phyloP scores from a whole-genome alignment of 129 eudicot species.

The Artemisia annua region DNA sequence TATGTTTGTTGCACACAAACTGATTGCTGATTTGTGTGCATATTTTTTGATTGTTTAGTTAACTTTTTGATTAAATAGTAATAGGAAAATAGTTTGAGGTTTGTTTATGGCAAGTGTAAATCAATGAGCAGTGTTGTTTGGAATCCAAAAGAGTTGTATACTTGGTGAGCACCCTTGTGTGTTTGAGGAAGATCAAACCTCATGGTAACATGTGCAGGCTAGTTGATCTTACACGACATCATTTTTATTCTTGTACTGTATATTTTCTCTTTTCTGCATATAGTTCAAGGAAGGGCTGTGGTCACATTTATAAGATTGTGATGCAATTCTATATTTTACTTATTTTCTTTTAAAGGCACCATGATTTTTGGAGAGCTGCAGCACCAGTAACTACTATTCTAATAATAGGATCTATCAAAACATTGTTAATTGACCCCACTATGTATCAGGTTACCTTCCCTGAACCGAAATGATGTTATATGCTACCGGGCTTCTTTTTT shows the following conservation, averaged over 20 bases:
- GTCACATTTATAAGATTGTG: too few relatives aligned
- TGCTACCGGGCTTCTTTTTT: too few relatives aligned
- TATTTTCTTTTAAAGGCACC: too few relatives aligned
- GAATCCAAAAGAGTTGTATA: constrained; percentile 13
- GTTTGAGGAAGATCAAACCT: constrained; percentile 7
- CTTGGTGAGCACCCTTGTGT: not conserved
- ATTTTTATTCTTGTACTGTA: not conserved
- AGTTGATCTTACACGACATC: not conserved
- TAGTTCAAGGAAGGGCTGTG: too few relatives aligned
- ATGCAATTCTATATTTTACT: too few relatives aligned
- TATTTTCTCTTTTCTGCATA: not conserved
- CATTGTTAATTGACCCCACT: too few relatives aligned
- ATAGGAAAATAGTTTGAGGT: constrained; percentile 29
- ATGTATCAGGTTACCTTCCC: too few relatives aligned
- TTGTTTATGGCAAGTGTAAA: constrained; percentile 38
- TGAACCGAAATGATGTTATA: too few relatives aligned
- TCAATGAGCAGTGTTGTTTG: constrained; percentile 22
- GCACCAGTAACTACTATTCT: too few relatives aligned
- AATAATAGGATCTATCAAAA: too few relatives aligned
- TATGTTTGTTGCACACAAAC: constrained; percentile 21
- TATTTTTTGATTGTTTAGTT: constrained; percentile 17
- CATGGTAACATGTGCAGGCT: constrained; percentile 18
- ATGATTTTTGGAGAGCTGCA: too few relatives aligned
- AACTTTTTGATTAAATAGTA: constrained; percentile 27
- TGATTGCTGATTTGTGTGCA: constrained; percentile 6